A percentile compares a stretch with the other conserved stretches of the same genome.
phyloP scores from a whole-genome alignment of 352 stramenopile species.

The Pythium graminicola region DNA sequence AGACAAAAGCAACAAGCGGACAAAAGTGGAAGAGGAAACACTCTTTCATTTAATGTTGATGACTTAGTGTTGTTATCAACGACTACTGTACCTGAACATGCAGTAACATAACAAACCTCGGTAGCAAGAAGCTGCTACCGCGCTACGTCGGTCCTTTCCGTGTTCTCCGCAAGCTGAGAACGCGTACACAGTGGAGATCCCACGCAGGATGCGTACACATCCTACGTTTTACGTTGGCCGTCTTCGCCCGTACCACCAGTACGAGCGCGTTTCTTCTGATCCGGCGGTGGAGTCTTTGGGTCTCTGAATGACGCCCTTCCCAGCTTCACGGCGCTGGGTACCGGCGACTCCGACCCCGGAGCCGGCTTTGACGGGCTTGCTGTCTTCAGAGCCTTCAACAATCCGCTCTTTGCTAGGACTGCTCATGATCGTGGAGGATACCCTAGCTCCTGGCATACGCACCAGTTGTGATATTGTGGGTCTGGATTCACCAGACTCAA shows the following conservation, averaged over 20 bases:
- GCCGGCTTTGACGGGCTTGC: no score
- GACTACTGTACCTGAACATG: constrained; percentile 6
- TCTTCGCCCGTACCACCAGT: constrained; percentile 18
- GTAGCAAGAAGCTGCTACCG: constrained; percentile 5
- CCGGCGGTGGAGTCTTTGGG: no score
- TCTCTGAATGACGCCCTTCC: no score
- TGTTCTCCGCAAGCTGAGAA: neutral
- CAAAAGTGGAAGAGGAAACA: neutral
- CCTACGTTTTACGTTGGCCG: constrained; percentile 30
- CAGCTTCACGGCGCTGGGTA: no score
- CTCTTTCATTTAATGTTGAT: constrained; percentile 6
- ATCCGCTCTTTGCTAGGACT: no score
- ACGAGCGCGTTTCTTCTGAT: constrained; percentile 5
- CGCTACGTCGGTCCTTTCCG: constrained; percentile 3
- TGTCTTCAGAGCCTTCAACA: no score
- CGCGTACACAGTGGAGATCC: constrained; percentile 8
- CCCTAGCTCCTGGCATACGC: neutral
- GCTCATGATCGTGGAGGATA: no score
- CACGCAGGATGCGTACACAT: constrained; percentile 17
- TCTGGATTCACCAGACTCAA: no score
- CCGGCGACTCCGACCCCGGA: no score
- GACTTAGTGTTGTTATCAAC: constrained; percentile 14
- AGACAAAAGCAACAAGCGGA: constrained; percentile 26
- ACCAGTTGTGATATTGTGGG: neutral
- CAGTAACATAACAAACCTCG: neutral